A percentile compares a stretch with the other conserved stretches of the same genome.
These are phyloP conservation scores for Casuarina cunninghamiana DNA, from an alignment of 306 rosid species.

Conservation along the genomic window DNA sequence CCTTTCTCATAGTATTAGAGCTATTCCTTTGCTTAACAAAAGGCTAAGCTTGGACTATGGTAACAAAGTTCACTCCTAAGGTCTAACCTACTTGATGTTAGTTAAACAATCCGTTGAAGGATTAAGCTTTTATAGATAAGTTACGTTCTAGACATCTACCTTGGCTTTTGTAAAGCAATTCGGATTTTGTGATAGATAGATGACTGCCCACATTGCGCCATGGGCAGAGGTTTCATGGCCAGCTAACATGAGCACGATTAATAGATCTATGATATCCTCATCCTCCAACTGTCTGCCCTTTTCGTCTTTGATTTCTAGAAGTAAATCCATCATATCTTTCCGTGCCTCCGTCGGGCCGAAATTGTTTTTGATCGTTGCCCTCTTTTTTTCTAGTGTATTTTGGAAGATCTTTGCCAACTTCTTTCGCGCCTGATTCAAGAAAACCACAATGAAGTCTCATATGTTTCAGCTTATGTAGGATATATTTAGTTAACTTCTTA, in stretches of 20 bases:
- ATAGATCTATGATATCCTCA: constrained; percentile 41
- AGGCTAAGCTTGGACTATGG: no score
- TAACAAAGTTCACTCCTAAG: no score
- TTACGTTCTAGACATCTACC: constrained; percentile 30
- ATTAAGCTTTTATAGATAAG: no score
- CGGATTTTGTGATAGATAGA: constrained; percentile 32
- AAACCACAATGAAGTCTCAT: not conserved
- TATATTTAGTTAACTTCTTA: no score
- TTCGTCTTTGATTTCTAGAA: constrained; percentile 41
- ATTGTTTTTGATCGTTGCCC: not conserved
- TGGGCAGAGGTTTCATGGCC: constrained; percentile 90
- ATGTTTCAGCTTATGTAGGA: no score
- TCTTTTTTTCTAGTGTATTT: constrained; percentile 18
- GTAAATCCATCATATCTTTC: constrained; percentile 42
- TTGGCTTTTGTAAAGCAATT: constrained; percentile 43
- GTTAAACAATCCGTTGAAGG: no score
- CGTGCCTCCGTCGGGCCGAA: constrained; percentile 8
- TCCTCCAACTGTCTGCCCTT: constrained; percentile 41
- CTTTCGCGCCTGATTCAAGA: constrained; percentile 27
- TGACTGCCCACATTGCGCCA: constrained; percentile 67
- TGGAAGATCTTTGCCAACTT: constrained; percentile 15
- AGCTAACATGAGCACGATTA: constrained; percentile 67
- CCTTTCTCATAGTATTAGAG: no score
- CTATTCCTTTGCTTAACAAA: no score
- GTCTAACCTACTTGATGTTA: no score